These are phyloP conservation scores for Perkinsus marinus DNA, from an alignment of 169 alveolate genomes.

Conservation along the genomic window DNA sequence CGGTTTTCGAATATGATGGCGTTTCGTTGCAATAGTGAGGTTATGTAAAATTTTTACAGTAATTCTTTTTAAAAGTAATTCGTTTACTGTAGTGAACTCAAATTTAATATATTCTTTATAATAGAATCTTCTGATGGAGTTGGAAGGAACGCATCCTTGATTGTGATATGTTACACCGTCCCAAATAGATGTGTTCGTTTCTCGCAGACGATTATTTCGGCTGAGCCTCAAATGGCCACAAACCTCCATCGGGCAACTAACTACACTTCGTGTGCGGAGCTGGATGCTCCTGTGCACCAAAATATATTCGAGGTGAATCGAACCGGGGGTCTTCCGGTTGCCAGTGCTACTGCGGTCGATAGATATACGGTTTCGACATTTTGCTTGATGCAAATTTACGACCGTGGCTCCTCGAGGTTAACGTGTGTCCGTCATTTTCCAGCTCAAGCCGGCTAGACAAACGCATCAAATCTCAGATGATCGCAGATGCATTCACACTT, in stretches of 20 bases:
- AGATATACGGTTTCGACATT: slow-evolving; percentile 85
- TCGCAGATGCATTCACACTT: slow-evolving; percentile 45
- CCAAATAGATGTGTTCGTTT: too few species aligned
- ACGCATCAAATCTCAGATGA: slow-evolving; percentile 40
- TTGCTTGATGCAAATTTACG: slow-evolving; percentile 71
- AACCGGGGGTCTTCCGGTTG: background rate
- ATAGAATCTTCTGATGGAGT: too few species aligned
- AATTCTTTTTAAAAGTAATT: too few species aligned
- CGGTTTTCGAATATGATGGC: too few species aligned
- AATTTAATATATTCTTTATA: too few species aligned
- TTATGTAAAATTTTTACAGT: too few species aligned
- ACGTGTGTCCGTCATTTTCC: slow-evolving; percentile 77
- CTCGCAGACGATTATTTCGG: slow-evolving; percentile 45
- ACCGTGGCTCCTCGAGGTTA: slow-evolving; percentile 91
- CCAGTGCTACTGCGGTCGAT: slow-evolving; percentile 44
- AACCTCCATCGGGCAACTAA: slow-evolving; percentile 15
- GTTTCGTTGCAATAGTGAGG: too few species aligned
- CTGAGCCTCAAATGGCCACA: slow-evolving; percentile 46
- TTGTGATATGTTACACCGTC: too few species aligned
- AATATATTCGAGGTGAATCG: background rate
- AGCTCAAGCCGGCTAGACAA: slow-evolving; percentile 49
- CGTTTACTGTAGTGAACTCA: too few species aligned
- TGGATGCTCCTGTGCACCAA: background rate
- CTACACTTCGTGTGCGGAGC: background rate
- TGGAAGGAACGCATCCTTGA: too few species aligned